Conservation (phyloP, 257 asterid genomes). For the Solanum appendiculatum region DNA sequence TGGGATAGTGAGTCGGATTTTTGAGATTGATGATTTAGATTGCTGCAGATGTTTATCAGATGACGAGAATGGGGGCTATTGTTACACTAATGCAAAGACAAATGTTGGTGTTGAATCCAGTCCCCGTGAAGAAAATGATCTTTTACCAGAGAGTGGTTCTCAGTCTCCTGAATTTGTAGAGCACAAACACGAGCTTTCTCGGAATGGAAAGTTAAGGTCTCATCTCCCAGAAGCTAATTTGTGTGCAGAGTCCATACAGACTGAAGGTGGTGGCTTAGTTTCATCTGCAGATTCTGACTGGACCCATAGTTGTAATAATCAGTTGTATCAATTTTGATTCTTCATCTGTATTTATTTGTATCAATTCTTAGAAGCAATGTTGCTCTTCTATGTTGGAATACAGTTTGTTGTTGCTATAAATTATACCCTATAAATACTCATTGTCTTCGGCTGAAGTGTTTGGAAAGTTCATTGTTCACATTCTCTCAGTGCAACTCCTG, state of each 20-base stretch:
- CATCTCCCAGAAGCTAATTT: background rate
- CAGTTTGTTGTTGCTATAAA: background rate
- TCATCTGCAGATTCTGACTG: slow-evolving; percentile 77
- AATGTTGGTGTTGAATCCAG: background rate
- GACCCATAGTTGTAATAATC: slow-evolving; percentile 27
- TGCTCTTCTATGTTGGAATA: background rate
- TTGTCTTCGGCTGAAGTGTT: background rate
- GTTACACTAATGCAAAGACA: slow-evolving; percentile 4
- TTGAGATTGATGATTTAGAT: slow-evolving; percentile 46
- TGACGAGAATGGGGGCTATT: slow-evolving; percentile 31
- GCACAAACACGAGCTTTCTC: slow-evolving; percentile 30
- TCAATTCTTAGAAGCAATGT: background rate
- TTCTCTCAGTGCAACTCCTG: background rate
- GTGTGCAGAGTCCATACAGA: slow-evolving; percentile 70
- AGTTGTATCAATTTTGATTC: slow-evolving; percentile 20
- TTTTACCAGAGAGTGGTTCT: slow-evolving; percentile 4
- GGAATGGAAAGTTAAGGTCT: slow-evolving; percentile 18
- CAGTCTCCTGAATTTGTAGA: slow-evolving; percentile 38
- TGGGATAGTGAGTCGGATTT: slow-evolving; percentile 18
- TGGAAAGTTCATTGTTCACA: background rate
- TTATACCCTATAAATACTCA: background rate
- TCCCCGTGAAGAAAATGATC: slow-evolving; percentile 7
- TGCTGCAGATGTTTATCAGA: slow-evolving; percentile 66
- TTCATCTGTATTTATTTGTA: background rate
- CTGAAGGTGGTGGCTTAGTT: slow-evolving; percentile 53